These are phyloP conservation scores for Starmerella potacharoeniae DNA, from an alignment of 805 yeast genomes.

Conservation along the genomic window DNA sequence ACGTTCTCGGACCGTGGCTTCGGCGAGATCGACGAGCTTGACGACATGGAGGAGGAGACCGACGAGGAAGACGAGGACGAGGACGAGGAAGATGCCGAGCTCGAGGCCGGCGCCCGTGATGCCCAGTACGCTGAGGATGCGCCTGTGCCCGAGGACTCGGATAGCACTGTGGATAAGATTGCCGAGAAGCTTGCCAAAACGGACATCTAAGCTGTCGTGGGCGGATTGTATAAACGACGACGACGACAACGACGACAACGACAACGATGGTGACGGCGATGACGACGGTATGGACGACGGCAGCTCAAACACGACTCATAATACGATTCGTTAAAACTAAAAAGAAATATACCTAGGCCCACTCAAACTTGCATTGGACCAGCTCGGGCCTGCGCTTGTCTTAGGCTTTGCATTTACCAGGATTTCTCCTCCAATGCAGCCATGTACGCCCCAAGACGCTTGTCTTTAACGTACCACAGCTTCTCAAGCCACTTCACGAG, in stretches of 20 bases:
- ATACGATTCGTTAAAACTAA: neutral
- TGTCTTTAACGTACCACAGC: slow-evolving; percentile 61
- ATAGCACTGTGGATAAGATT: slow-evolving; percentile 41
- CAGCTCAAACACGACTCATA: neutral
- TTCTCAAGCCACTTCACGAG: slow-evolving; percentile 59
- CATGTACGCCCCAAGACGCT: neutral
- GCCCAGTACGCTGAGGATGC: slow-evolving; percentile 33
- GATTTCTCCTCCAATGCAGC: neutral
- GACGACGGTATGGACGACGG: too few species aligned
- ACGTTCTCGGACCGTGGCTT: slow-evolving; percentile 60
- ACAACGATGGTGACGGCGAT: too few species aligned
- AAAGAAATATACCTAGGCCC: neutral
- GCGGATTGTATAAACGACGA: too few species aligned
- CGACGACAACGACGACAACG: too few species aligned
- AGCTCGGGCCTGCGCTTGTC: neutral
- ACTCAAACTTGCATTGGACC: neutral
- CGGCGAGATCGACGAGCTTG: slow-evolving; percentile 85
- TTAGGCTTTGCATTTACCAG: neutral
- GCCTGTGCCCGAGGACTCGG: slow-evolving; percentile 32
- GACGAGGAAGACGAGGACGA: slow-evolving; percentile 59
- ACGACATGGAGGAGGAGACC: slow-evolving; percentile 80
- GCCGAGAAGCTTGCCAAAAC: slow-evolving; percentile 46
- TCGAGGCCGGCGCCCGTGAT: slow-evolving; percentile 38
- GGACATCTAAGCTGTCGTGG: neutral
- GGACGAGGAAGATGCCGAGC: slow-evolving; percentile 42